Evolutionary conservation across 1,139 yeast species (phyloP), one percentile per base, ranked within the genome.

Genomic region (Arxiozyma bovina): DNA sequence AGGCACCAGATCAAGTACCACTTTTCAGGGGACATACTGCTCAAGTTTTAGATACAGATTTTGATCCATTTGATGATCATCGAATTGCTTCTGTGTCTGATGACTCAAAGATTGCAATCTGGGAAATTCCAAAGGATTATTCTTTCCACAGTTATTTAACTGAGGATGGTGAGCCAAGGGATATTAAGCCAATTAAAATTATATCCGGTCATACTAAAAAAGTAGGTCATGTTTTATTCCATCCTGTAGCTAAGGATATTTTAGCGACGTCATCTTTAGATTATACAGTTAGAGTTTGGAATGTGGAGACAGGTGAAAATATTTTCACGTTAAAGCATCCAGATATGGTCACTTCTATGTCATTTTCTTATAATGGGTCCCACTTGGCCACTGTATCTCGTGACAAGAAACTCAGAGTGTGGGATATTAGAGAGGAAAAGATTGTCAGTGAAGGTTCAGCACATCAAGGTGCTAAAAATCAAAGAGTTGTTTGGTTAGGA

Each of bases 21-120:
- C 77, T 93, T 62, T 93, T 91, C 71, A 81, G 97, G 65, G 99
- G 99, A 21, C 98, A 93, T 70, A 87, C 93, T 52, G 97, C 96
- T 11, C 86, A 96, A 8, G 97, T 93, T 27, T 77, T 91, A 63
- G 99, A 93, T 70, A 91, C 98, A 0, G 96, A 89, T 52, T 93
- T 73, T 59, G 87, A 90, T 70, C 98, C 98, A 1, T 93, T 91
- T 71, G 81, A 91, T 69, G 83, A 82, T 56, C 76, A 79, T 60
- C 79, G 83, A 64, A 74, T 93, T 50, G 96, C 85, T 11, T 86
- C 96, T 56, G 85, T 90, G 57, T 86, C 96, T 18, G 99, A 93
- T 61, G 99, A 93, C 71, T 93, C 95, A 15, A 87, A 87, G 64
- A 82, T 93, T 58, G 83, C 85, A 55, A 70, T 93, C 53, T 93